These are phyloP conservation scores for Corrigiola litoralis DNA, from an alignment of 179 eudicot species.

Conservation along the genomic window DNA sequence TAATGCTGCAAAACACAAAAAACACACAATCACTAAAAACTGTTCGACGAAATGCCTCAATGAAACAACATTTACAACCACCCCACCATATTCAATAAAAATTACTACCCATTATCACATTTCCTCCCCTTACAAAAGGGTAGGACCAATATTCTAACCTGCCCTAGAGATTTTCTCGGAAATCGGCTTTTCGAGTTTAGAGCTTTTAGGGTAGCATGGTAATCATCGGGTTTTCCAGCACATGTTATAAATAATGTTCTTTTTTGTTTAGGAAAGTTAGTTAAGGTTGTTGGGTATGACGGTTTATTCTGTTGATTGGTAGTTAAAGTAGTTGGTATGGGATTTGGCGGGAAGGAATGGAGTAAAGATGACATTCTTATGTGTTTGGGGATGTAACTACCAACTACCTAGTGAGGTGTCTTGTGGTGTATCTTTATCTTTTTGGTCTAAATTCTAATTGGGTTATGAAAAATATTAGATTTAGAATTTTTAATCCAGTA, in stretches of 20 bases:
- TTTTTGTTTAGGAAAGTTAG: constrained; percentile 17
- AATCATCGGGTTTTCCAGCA: constrained; percentile 51
- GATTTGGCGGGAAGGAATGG: constrained; percentile 33
- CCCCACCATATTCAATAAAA: not conserved
- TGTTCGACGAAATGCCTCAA: constrained; percentile 50
- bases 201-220: constrained; percentile 77
- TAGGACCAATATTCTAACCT: constrained; percentile 31
- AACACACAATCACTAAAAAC: constrained; percentile 12
- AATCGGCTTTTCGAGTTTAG: constrained; percentile 79
- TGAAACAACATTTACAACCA: not conserved
- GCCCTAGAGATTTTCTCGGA: constrained; percentile 92
- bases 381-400: not conserved
- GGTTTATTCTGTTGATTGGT: constrained; percentile 14
- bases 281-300: constrained; percentile 16
- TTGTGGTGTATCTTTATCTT: too few relatives aligned
- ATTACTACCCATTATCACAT: constrained; percentile 7
- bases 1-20: constrained; percentile 64
- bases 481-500: too few relatives aligned
- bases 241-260: constrained; percentile 21
- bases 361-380: constrained; percentile 20
- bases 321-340: constrained; percentile 12
- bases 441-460: too few relatives aligned
- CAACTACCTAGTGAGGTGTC: too few relatives aligned
- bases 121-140: not conserved
- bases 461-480: too few relatives aligned